Evolutionary conservation across 139 green algal genomes (phyloP).

Genomic region (Chlorella vulgaris): DNA sequence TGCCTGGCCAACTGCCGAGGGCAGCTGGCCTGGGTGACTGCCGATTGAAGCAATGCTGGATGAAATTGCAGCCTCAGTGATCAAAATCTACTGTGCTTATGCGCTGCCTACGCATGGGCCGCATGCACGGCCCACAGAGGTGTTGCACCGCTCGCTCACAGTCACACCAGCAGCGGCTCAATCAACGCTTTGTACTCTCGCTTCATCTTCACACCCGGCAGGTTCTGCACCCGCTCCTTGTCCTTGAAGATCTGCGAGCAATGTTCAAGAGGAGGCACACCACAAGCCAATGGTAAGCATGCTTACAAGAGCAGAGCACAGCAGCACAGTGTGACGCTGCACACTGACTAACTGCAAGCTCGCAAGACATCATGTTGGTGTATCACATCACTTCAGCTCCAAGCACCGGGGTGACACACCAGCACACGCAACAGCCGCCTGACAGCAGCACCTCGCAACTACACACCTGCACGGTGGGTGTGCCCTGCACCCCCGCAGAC

Average conservation of each 20-base stretch:
- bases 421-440: not conserved
- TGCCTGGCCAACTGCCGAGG: no score
- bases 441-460: not conserved
- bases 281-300: no score
- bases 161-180: conserved; percentile 38
- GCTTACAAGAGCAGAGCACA: not conserved
- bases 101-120: no score
- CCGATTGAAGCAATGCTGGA: no score
- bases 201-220: conserved; percentile 95
- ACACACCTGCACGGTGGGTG: conserved; percentile 77
- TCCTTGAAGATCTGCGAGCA: conserved; percentile 91
- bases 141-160: no score
- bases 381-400: no score
- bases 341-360: not conserved
- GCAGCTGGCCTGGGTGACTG: no score
- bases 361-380: no score
- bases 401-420: not conserved
- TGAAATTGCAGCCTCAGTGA: no score
- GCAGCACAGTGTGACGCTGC: not conserved
- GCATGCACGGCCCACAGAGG: no score
- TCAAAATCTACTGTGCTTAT: no score
- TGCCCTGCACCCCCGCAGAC: conserved; percentile 87
- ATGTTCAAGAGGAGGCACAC: no score
- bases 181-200: conserved; percentile 83
- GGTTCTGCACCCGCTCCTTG: conserved; percentile 82